Base-by-base conservation (phyloP, 495 filamentous ascomycete species). In the Ascodesmis nigricans region DNA sequence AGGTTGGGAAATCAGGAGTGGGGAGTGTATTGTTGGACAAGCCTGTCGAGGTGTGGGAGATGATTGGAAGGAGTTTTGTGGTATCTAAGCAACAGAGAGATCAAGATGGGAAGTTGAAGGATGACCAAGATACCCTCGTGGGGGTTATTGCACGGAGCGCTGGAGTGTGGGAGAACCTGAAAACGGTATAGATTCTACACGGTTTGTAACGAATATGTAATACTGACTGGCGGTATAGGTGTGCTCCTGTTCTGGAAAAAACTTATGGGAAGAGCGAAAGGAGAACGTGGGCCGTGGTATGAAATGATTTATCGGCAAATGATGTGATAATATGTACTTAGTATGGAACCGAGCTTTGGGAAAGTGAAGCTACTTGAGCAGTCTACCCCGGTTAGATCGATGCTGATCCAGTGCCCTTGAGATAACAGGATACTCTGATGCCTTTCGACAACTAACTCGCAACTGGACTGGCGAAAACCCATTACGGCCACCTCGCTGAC, bases 91-190 rank as follows among this genome's bases (percentile, higher is more conserved):
- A 67, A 44, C 53, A 54, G 17, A n/a, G n/a, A n/a, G n/a, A n/a
- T n/a, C n/a, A n/a, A n/a, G 42, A 52, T 20, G 57, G 45, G 32
- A 68, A 71, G 49, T 53, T 68, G 41, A 60, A 59, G 43, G 74
- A 83, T 45, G 78, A 90, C 46, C 62, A 69, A 31, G 70, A 90
- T 49, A 84, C 80, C 20, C 58, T 91, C 25, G 75, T 91, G 4
- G 87, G 87, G 21, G 81, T 95, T 33, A 78, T 95, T 53, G 87
- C 87, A 27, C 62, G 87, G 50, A 91, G 80, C 56, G 83, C 87
- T 16, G 87, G 87, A 9, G 74, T 91, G 33, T 95, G 87, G 87
- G 83, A 93, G 53, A 95, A 97, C 50, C 81, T 92, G 52, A 97
- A 93, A 65, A 92, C 76, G 47, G 87, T 97, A 18, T 73, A 73